Percentiles rank a stretch among this genome's conserved stretches.
phyloP scores from a whole-genome alignment of 768 basidiomycete genomes.

The Tephrocybe sp. region DNA sequence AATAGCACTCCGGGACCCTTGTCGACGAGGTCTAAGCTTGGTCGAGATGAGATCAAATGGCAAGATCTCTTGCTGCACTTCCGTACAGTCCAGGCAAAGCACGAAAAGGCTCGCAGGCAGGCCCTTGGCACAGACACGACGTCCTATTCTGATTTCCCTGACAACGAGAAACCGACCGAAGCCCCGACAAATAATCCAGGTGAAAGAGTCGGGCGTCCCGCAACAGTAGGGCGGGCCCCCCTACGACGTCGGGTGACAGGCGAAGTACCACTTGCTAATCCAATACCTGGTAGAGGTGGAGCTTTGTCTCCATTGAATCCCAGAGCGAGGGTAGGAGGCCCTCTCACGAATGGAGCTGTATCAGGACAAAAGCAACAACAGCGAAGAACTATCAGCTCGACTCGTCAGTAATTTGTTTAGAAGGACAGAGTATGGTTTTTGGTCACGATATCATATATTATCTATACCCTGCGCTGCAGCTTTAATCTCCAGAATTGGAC shows the following conservation, averaged over 20 bases:
- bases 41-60: constrained; percentile 95
- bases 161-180: constrained; percentile 40
- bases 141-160: constrained; percentile 47
- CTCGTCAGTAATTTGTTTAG: constrained; percentile 24
- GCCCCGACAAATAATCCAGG: constrained; percentile 19
- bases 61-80: constrained; percentile 91
- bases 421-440: not conserved
- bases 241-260: constrained; percentile 66
- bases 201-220: constrained; percentile 24
- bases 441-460: constrained; percentile 10
- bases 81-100: constrained; percentile 81
- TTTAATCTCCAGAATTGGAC: not conserved
- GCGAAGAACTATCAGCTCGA: constrained; percentile 40
- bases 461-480: constrained; percentile 9
- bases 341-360: constrained; percentile 27
- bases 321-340: constrained; percentile 51
- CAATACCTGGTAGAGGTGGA: constrained; percentile 36
- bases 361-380: constrained; percentile 28
- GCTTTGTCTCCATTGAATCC: constrained; percentile 76
- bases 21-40: constrained; percentile 70
- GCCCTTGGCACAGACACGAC: constrained; percentile 64
- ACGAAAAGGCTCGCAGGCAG: constrained; percentile 87
- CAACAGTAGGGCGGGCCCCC: constrained; percentile 37
- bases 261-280: constrained; percentile 30
- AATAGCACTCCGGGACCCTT: constrained; percentile 31